Base-by-base conservation (phyloP, 768 basidiomycete genomes). In the Leccinellum luteum region DNA sequence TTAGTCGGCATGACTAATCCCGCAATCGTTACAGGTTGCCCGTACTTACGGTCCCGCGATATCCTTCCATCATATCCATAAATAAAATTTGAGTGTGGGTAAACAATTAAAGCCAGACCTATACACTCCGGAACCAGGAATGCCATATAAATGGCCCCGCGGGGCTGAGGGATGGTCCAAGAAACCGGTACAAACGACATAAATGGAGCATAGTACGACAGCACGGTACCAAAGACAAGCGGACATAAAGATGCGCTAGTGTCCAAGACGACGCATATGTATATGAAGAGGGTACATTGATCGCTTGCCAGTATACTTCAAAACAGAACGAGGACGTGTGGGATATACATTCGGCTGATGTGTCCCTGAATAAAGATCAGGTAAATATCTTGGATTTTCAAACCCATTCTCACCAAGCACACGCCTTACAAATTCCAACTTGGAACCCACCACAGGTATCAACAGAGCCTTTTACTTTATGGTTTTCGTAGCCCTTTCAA, bases 401-500 rank as follows among this genome's bases (percentile, higher is more conserved):
- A 10, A 7, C 28, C n/a, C 17, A 4, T 23, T 49, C 45, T 47
- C 17, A 17, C 34, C 19, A 27, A 38, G 6, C 23, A 52, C 50
- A 19, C 35, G 53, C 63, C 27, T 25, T 13, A 19, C 34, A 35
- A n/a, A 41, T 15, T 17, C 15, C 44, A 30, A 54, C 44, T 31
- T 4, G 31, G 3, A 31, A 10, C 8, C 31, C 31, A 50, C 41
- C 44, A 48, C 23, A 19, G 5, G 47, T 19, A n/a, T 45, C 34
- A 17, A 34, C 25, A 14, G 13, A 14, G n/a, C 23, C 5, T 6
- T 49, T 32, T 49, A 41, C 28, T 32, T 52, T n/a, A 64, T 28
- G 44, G n/a, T 17, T 49, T 55, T 28, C 34, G 52, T 32, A 63
- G 8, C 43, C 53, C 54, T 57, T 57, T 66, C 65, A 66, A 60